phyloP scores from a whole-genome alignment of 1,284 basidiomycete species.

The Ganoderma sinense region DNA sequence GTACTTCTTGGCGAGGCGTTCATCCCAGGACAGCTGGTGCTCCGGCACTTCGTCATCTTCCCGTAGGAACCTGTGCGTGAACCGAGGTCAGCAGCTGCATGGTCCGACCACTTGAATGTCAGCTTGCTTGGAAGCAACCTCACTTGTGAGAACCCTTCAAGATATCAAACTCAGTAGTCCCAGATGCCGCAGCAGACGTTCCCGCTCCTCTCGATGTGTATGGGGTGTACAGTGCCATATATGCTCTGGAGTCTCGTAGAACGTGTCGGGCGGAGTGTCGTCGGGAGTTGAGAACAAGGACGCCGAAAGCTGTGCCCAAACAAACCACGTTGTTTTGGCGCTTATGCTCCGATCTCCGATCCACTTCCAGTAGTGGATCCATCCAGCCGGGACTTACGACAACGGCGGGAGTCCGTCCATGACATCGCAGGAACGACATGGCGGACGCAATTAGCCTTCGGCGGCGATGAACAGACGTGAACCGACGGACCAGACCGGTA shows the following conservation, averaged over 20 bases:
- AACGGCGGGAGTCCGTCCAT: background rate
- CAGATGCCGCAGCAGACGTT: background rate
- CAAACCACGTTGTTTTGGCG: conserved; percentile 10
- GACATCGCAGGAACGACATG: background rate
- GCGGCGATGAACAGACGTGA: background rate
- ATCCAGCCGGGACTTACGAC: background rate
- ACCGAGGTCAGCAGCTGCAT: background rate
- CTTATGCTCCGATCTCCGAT: background rate
- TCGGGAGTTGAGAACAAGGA: background rate
- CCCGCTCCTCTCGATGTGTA: conserved; percentile 10
- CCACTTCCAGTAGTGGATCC: background rate
- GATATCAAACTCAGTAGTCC: conserved; percentile 63
- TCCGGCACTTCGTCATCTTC: conserved; percentile 54
- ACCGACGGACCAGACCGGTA: no score
- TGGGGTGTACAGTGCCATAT: conserved; percentile 20
- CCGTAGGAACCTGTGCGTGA: conserved; percentile 78
- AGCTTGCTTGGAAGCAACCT: conserved; percentile 18
- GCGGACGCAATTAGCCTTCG: background rate
- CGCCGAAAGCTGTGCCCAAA: conserved; percentile 7
- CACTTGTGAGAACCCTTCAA: conserved; percentile 68
- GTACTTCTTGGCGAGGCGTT: conserved; percentile 86
- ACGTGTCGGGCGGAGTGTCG: background rate
- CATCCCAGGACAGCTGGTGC: conserved; percentile 70
- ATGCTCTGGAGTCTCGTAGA: background rate
- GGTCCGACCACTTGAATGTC: background rate